Evolutionary conservation across 2,329 filamentous ascomycete species (phyloP), one percentile per base, ranked within the genome.

Genomic region (Madurella mycetomatis): DNA sequence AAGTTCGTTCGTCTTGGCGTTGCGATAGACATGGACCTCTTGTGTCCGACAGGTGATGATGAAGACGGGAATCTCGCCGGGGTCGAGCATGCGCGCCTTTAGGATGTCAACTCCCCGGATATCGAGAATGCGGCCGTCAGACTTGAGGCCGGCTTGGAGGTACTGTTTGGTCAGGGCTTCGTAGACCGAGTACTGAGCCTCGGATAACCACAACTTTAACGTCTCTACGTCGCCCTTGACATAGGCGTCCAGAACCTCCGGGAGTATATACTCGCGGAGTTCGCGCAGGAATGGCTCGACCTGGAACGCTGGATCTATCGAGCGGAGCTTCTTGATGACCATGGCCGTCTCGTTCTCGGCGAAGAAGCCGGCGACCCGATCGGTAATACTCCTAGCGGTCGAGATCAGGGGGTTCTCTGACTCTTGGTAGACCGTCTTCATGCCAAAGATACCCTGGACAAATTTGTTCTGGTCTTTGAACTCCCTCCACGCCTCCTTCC

Each of bases 401-500:
- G 86, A 88, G 60, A 99, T 90, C 42, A 99, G 79, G 7, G 94
- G 92, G 71, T 99, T 99, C 69, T 99, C 94, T 11, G 94, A 97
- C 74, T 99, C 94, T 62, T 95, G 87, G 75, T 97, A 97, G 53
- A 86, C 85, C 53, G 83, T 84, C 73, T 92, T 92, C 73, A 96
- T 83, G 68, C 80, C 84, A 73, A 96, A 96, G 58, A 96, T 75
- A 54, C 87, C 85, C 73, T 96, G 92, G 70, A 96, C 89, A 55
- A 96, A 73, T 64, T 87, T 90, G 73, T 87, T 96, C 61, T 84
- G 85, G 70, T 99, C 94, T 60, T 88, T 87, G 82, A 97, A 99
- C 49, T 94, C 88, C 65, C 87, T 84, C 94, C 94, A 99, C n/a
- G 91, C 90, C 71, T 97, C 92, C 74, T 96, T 96, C 90, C 92